Evolutionary conservation across 768 basidiomycete genomes (phyloP).

Genomic region (Boletus rufocinnamomeus): DNA sequence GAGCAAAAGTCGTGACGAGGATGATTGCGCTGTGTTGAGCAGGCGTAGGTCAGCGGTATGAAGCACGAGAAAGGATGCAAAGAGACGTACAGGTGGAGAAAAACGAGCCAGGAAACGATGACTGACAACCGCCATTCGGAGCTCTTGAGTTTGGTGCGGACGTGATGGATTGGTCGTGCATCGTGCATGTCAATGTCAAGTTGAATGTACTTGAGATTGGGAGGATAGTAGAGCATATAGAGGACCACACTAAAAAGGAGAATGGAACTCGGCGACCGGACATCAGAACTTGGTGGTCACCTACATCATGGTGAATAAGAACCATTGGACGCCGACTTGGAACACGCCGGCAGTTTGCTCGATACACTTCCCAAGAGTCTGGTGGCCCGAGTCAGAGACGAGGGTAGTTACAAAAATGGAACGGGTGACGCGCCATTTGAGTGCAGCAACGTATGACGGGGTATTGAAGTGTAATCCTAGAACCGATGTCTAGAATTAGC

Average conservation of each 20-base stretch:
- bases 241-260: conserved; percentile 67
- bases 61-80: not conserved
- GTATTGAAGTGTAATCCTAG: conserved; percentile 83
- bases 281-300: conserved; percentile 30
- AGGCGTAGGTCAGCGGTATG: not conserved
- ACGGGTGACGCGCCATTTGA: conserved; percentile 56
- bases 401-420: not conserved
- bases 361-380: conserved; percentile 73
- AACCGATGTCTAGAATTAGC: not conserved
- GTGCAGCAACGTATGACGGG: conserved; percentile 79
- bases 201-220: conserved; percentile 70
- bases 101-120: conserved; percentile 67
- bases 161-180: conserved; percentile 40
- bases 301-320: conserved; percentile 81
- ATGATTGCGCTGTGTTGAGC: conserved; percentile 39
- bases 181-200: conserved; percentile 45
- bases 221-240: conserved; percentile 91
- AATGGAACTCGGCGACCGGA: not conserved
- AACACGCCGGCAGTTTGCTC: conserved; percentile 80
- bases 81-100: conserved; percentile 69
- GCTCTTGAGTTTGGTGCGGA: conserved; percentile 54
- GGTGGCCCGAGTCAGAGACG: conserved; percentile 9
- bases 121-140: conserved; percentile 81
- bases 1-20: conserved; percentile 59
- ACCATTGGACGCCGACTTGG: conserved; percentile 84